Evolutionary conservation across 768 basidiomycete species (phyloP).

Genomic region (Hygrophorus russula): DNA sequence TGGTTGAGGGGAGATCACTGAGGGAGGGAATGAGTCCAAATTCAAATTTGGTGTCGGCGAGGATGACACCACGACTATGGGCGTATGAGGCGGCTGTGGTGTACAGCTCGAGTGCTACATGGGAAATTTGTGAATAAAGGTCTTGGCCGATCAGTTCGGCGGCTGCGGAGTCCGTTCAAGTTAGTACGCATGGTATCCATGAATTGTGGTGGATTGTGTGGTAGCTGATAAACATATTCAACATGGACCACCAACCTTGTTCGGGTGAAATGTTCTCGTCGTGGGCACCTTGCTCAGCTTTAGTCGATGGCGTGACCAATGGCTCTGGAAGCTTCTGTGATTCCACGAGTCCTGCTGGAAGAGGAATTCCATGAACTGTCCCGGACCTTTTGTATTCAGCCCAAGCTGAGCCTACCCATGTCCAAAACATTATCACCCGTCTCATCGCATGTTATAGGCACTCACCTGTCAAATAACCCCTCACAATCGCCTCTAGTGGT

Average conservation of each 20-base stretch:
- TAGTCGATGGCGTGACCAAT: constrained; percentile 93
- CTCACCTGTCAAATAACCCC: constrained; percentile 91
- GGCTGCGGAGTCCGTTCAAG: constrained; percentile 26
- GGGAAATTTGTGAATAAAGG: constrained; percentile 50
- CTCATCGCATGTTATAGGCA: neutral
- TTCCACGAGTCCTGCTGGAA: constrained; percentile 74
- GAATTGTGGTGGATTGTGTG: constrained; percentile 4
- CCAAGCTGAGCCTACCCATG: constrained; percentile 80
- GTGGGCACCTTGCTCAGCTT: constrained; percentile 87
- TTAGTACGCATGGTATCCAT: neutral
- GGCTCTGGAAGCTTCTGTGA: constrained; percentile 73
- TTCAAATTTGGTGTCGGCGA: constrained; percentile 98
- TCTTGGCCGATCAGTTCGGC: constrained; percentile 54
- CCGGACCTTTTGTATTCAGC: constrained; percentile 79
- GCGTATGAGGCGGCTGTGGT: constrained; percentile 68
- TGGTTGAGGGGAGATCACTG: constrained; percentile 9
- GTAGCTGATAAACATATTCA: too few species aligned
- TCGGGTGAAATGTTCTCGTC: constrained; percentile 94
- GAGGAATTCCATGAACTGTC: constrained; percentile 77
- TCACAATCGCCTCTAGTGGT: constrained; percentile 89
- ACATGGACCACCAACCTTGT: constrained; percentile 54
- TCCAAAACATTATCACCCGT: constrained; percentile 1
- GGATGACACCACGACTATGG: constrained; percentile 67
- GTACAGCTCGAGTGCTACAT: constrained; percentile 55
- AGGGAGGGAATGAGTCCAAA: constrained; percentile 66